Evolutionary conservation across 2,329 filamentous ascomycete species (phyloP), one percentile per base, ranked within the genome.

Genomic region (Sporothrix luriei): DNA sequence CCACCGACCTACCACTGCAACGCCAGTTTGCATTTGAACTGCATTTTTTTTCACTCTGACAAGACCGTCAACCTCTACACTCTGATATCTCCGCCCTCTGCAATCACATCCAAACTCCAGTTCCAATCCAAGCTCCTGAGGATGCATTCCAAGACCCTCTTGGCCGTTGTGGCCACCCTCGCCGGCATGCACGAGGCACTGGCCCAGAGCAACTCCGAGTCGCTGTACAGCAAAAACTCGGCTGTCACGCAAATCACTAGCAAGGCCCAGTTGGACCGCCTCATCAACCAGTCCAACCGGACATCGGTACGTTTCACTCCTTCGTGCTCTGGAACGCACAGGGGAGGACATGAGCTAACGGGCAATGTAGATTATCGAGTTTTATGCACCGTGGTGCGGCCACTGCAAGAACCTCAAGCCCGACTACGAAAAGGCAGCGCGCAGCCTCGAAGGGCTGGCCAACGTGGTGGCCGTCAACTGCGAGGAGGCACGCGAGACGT

Each of bases 341-440:
- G 2, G 40, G 2, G 40, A 43, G 40, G 11, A 11, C 40, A 7
- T 33, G 9, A 6, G 43, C 43, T n/a, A 16, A 49, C 48, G 1
- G 1, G 21, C 48, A 3, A 4, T 59, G 7, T 74, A 89, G 85
- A 85, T 88, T 59, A 81, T 88, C 78, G 92, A 94, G 81, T 98
- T 98, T 85, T 98, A 97, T 77, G 94, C 94, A 10, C 94, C 94
- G 29, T 98, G 94, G 94, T 98, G 95, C 77, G 95, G 94, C 54
- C 95, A 98, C 82, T 99, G 95, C 83, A 87, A 97, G 81, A 97
- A 91, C 81, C 90, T 99, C 76, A 94, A 97, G 82, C 94, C 94
- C 3, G 92, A 92, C 57, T 99, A 95, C 81, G 94, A 98, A 80
- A 97, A 97, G 80, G 94, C 90, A 1, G 95, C 95, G 75, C 91